These are phyloP conservation scores for Cicer yamashitae DNA, from an alignment of 306 rosid species.

Conservation along the genomic window DNA sequence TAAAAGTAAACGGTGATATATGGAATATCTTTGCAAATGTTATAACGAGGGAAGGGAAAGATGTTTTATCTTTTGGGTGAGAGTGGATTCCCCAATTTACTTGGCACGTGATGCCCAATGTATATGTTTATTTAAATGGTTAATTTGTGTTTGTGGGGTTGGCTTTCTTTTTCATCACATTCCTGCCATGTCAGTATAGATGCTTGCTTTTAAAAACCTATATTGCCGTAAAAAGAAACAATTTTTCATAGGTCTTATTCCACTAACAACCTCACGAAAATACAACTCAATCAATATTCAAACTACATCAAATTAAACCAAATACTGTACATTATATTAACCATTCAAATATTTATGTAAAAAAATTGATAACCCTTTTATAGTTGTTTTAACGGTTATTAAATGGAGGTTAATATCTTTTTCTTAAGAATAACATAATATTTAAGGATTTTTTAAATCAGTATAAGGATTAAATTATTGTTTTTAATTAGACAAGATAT, in stretches of 20 bases:
- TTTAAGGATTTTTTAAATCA: too few relatives aligned
- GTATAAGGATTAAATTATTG: too few relatives aligned
- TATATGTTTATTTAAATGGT: background rate
- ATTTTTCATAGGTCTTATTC: constrained; percentile 44
- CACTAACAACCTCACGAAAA: constrained; percentile 29
- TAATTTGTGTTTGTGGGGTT: constrained; percentile 39
- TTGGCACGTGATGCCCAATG: background rate
- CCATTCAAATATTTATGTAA: too few relatives aligned
- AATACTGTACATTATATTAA: too few relatives aligned
- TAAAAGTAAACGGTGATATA: too few relatives aligned
- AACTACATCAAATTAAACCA: too few relatives aligned
- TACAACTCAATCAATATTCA: background rate
- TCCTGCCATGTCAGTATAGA: constrained; percentile 52
- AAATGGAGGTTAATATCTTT: too few relatives aligned
- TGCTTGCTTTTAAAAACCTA: constrained; percentile 49
- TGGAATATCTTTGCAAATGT: too few relatives aligned
- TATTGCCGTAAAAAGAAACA: constrained; percentile 45
- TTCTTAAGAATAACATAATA: too few relatives aligned
- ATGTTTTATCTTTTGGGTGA: constrained; percentile 11
- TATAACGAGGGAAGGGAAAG: background rate
- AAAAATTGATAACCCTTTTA: too few relatives aligned
- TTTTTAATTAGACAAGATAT: too few relatives aligned
- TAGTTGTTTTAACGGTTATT: too few relatives aligned
- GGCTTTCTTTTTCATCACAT: constrained; percentile 65
- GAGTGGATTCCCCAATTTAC: background rate